These are phyloP conservation scores for Epichloe aotearoae DNA, from an alignment of 2,329 filamentous ascomycete species.

Conservation along the genomic window DNA sequence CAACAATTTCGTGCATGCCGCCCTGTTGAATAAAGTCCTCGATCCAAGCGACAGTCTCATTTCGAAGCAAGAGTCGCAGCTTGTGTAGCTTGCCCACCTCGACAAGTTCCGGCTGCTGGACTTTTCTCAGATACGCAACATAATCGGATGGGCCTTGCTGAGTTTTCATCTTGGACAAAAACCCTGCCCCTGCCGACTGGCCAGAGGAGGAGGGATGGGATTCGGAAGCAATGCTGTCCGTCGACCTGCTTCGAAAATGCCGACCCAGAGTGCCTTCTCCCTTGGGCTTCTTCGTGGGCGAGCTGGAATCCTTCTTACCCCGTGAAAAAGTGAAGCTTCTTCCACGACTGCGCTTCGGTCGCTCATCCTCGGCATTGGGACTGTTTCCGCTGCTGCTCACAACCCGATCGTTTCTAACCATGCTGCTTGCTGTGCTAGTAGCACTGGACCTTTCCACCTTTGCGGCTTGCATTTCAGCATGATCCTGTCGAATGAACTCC, in stretches of 20 bases:
- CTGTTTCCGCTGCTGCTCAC: slow-evolving; percentile 17
- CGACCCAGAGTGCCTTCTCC: slow-evolving; percentile 48
- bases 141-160: slow-evolving; percentile 70
- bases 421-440: slow-evolving; percentile 27
- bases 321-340: slow-evolving; percentile 65
- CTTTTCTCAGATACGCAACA: slow-evolving; percentile 70
- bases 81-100: slow-evolving; percentile 96
- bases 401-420: slow-evolving; percentile 21
- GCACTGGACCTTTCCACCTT: slow-evolving; percentile 31
- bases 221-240: slow-evolving; percentile 54
- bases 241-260: slow-evolving; percentile 59
- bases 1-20: slow-evolving; percentile 85
- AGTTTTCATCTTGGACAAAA: slow-evolving; percentile 58
- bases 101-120: slow-evolving; percentile 66
- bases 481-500: slow-evolving; percentile 87
- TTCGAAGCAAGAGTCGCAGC: slow-evolving; percentile 73
- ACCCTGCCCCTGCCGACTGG: slow-evolving; percentile 40
- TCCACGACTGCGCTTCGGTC: slow-evolving; percentile 34
- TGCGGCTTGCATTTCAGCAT: slow-evolving; percentile 50
- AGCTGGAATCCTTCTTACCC: slow-evolving; percentile 46
- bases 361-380: slow-evolving; percentile 31
- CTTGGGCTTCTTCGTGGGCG: slow-evolving; percentile 63
- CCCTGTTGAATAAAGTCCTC: slow-evolving; percentile 80
- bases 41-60: slow-evolving; percentile 93
- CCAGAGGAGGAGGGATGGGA: slow-evolving; percentile 34